Base-by-base conservation (phyloP, 148 eudicot genomes). In the Rhododendron simsii region DNA sequence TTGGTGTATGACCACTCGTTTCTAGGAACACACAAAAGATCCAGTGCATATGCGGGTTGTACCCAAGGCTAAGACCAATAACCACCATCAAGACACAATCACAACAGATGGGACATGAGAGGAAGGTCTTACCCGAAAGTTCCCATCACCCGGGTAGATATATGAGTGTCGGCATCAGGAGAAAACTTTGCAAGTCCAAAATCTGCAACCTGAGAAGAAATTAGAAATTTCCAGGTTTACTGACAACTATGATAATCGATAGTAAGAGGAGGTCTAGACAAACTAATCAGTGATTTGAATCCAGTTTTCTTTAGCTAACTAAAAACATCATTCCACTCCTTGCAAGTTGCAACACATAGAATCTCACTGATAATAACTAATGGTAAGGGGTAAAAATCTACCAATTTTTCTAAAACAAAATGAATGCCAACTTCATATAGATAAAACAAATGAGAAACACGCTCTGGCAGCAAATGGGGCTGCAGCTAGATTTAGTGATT, bases 61-160 rank as follows among this genome's bases (percentile, higher is more conserved):
- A 26, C 47, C 48, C 16, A 30, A 85, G 20, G 26, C 74, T 50
- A 77, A 41, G 16, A 20, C 77, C 26, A 50, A 61, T 35, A 10
- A 57, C 30, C 41, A 77, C 44, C 39, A 61, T 30, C 81, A 57
- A 76, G 18, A 11, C 41, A 44, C 39, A 13, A 71, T 33, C 30
- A 77, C n/a, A 35, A 67, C 21, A 47, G 35, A 47, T 20, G 20
- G 14, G 76, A 71, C 61, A n/a, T 18, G 83, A 47, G 78, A 39
- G 81, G 51, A 14, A 51, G 83, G 35, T 87, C 96, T 76, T 89
- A 98, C 99, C 99, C 99, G 61, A 95, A 95, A 77, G 99, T 98
- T 86, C 98, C 99, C 99, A 98, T 98, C 85, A 95, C 99, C 80
- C 98, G 91, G 21, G 99, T 98, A 78, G 98, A 94, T 85, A 98